phyloP scores from a whole-genome alignment of 2,329 filamentous ascomycete genomes.

The Scleromitrula shiraiana region DNA sequence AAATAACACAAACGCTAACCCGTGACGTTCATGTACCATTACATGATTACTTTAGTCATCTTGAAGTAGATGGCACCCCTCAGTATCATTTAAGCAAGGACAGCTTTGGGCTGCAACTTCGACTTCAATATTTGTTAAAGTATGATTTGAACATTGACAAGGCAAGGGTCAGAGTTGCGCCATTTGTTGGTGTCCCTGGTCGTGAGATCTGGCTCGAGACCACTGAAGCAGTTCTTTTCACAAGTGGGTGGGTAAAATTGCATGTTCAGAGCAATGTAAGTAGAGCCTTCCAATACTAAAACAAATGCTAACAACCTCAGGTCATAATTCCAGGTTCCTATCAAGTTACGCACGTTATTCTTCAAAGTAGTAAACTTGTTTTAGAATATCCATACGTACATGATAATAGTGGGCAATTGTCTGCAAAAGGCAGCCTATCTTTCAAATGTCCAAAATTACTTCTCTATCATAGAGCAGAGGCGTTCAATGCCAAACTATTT shows the following conservation, averaged over 20 bases:
- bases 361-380: conserved; percentile 55
- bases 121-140: conserved; percentile 62
- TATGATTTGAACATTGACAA: conserved; percentile 61
- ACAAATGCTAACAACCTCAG: conserved; percentile 34
- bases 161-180: conserved; percentile 55
- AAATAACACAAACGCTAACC: conserved; percentile 33
- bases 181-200: conserved; percentile 43
- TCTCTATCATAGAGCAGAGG: conserved; percentile 63
- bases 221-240: conserved; percentile 34
- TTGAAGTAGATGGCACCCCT: conserved; percentile 61
- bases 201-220: conserved; percentile 60
- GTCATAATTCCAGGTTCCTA: conserved; percentile 65
- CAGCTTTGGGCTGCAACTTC: conserved; percentile 63
- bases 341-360: conserved; percentile 61
- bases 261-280: conserved; percentile 39
- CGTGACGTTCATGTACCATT: conserved; percentile 62
- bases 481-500: conserved; percentile 60
- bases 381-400: conserved; percentile 63
- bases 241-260: conserved; percentile 39
- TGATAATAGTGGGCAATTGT: conserved; percentile 32
- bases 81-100: conserved; percentile 64
- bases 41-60: conserved; percentile 62
- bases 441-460: conserved; percentile 55
- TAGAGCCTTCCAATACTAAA: background rate
- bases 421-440: conserved; percentile 31